Evolutionary conservation across 768 basidiomycete genomes (phyloP), one percentile per base, ranked within the genome.

Genomic region (Saitozyma sp.): DNA sequence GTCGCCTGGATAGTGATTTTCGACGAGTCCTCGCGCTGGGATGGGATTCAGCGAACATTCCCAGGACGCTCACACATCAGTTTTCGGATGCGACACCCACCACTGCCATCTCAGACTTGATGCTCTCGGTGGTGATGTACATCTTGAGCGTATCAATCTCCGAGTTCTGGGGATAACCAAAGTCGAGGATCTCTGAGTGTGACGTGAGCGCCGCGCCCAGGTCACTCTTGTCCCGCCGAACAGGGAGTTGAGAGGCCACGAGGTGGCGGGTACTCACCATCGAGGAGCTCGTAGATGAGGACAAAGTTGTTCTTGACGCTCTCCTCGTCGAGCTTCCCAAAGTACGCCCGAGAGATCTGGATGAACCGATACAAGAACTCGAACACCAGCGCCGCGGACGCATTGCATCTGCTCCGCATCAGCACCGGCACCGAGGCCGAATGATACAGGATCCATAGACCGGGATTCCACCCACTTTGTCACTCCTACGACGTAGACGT

Each of bases 241-340:
- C n/a, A n/a, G n/a, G n/a, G n/a, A 20, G 13, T 40, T 19, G 17
- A 7, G 43, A 14, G 7, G 38, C 46, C 16, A 29, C 17, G 10
- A 37, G n/a, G n/a, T n/a, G n/a, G n/a, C n/a, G n/a, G n/a, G n/a
- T n/a, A n/a, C n/a, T n/a, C 64, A 93, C 95, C 95, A 75, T 99
- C 96, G 68, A 98, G 89, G 48, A 99, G 85, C 80, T 99, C 96
- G 72, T 99, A 99, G 50, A 99, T 95, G 54, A 99, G 82, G 50
- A 94, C 93, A 80, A 99, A 99, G 81, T 99, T 99, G 80, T 95
- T 98, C 87, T 98, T 99, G 68, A 99, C 88, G 19, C 90, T 86
- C 79, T 97, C 95, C 78, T 99, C 96, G 75, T 99, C 96, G 20
- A 99, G 86, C 81, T 97, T 98, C 50, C 94, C 92, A 81, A 98